These are phyloP conservation scores for Trametes punicea DNA, from an alignment of 768 basidiomycete species.

Conservation along the genomic window DNA sequence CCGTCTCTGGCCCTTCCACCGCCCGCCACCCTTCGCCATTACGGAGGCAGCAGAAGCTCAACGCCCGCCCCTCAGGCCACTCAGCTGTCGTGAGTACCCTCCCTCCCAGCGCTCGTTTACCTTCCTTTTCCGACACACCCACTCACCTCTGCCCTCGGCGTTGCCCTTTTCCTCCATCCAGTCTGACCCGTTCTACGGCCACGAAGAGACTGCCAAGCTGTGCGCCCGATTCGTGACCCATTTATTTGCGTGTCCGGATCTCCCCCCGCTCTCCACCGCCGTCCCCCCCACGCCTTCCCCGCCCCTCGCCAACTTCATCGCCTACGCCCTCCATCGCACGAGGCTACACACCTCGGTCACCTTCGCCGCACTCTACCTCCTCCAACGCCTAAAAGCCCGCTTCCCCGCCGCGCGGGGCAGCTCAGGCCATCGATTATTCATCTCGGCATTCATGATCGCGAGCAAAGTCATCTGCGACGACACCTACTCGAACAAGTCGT, in stretches of 20 bases:
- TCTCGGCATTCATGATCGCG: slow-evolving; percentile 91
- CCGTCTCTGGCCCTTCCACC: slow-evolving; percentile 26
- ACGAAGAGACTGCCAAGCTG: slow-evolving; percentile 41
- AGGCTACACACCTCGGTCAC: slow-evolving; percentile 58
- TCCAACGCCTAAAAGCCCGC: slow-evolving; percentile 85
- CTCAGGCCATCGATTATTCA: slow-evolving; percentile 85
- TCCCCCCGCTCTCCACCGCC: slow-evolving; percentile 44
- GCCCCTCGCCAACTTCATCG: slow-evolving; percentile 73
- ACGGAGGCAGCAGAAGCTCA: slow-evolving; percentile 23
- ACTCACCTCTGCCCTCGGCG: not conserved
- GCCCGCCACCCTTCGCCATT: slow-evolving; percentile 31
- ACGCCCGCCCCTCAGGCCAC: slow-evolving; percentile 13
- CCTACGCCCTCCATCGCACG: slow-evolving; percentile 82
- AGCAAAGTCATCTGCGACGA: slow-evolving; percentile 72
- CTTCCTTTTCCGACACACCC: slow-evolving; percentile 5
- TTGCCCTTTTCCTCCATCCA: slow-evolving; percentile 6
- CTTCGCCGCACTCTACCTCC: slow-evolving; percentile 60
- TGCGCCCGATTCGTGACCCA: slow-evolving; percentile 42
- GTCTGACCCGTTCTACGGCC: slow-evolving; percentile 44
- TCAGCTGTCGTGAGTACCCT: slow-evolving; percentile 12
- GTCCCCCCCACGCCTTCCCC: slow-evolving; percentile 51
- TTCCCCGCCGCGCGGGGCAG: slow-evolving; percentile 90
- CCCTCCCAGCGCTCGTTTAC: not conserved
- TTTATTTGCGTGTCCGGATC: slow-evolving; percentile 44
- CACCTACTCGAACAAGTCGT: slow-evolving; percentile 66